Conservation (phyloP, 495 filamentous ascomycete species). For the Parathielavia hyrcaniae region DNA sequence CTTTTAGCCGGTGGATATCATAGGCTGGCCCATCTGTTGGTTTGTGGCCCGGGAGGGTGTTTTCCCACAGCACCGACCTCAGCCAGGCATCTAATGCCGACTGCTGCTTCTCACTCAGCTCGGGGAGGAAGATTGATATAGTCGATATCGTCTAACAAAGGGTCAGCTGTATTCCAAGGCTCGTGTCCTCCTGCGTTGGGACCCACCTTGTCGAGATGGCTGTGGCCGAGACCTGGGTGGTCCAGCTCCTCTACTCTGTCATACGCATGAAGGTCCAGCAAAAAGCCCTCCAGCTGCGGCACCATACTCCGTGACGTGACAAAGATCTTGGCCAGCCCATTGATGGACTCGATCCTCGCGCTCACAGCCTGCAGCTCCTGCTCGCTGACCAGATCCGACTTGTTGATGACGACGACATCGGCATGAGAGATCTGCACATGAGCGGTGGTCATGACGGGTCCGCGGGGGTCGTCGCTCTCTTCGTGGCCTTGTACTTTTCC, state of each 20-base stretch:
- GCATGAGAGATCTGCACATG: slow-evolving; percentile 96
- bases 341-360: slow-evolving; percentile 71
- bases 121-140: slow-evolving; percentile 57
- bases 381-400: slow-evolving; percentile 75
- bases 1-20: slow-evolving; percentile 86
- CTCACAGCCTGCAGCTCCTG: slow-evolving; percentile 59
- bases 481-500: slow-evolving; percentile 54
- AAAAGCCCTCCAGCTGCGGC: slow-evolving; percentile 71
- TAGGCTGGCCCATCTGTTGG: slow-evolving; percentile 29
- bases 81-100: slow-evolving; percentile 72
- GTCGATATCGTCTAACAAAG: slow-evolving; percentile 75
- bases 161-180: background rate
- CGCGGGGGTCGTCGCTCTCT: slow-evolving; percentile 43
- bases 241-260: slow-evolving; percentile 68
- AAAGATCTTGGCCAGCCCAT: slow-evolving; percentile 80
- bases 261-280: slow-evolving; percentile 91
- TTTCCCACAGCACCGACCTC: slow-evolving; percentile 77
- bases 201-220: slow-evolving; percentile 74
- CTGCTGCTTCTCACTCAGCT: slow-evolving; percentile 49
- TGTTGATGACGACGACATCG: slow-evolving; percentile 94
- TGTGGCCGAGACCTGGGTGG: slow-evolving; percentile 60
- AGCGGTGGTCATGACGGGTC: slow-evolving; percentile 74
- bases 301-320: slow-evolving; percentile 72
- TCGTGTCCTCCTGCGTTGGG: background rate
- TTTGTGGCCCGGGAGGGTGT: slow-evolving; percentile 47